phyloP scores from a whole-genome alignment of 106 monocot species.

The Allium cepa region DNA sequence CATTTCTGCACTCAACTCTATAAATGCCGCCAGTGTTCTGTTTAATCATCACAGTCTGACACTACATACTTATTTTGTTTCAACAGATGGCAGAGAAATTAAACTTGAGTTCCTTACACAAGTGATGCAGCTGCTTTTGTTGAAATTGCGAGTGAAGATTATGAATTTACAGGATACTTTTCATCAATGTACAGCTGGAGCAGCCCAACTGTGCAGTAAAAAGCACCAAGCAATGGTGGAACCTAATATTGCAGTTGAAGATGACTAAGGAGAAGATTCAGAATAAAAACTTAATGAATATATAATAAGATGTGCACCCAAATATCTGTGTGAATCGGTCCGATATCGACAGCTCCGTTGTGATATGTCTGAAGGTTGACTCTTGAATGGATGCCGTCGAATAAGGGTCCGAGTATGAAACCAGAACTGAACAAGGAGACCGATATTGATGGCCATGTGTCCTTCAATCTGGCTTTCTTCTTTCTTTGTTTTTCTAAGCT shows the following conservation, averaged over 20 bases:
- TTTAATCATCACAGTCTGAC: neutral
- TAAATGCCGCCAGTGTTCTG: constrained; percentile 27
- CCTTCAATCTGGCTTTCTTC: constrained; percentile 11
- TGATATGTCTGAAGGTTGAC: constrained; percentile 45
- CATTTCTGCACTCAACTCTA: constrained; percentile 66
- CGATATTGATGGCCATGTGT: constrained; percentile 36
- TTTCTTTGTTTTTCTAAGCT: constrained; percentile 9
- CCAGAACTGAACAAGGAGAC: constrained; percentile 55
- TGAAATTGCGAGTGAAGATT: constrained; percentile 20
- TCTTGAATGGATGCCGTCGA: constrained; percentile 70
- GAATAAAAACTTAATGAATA: neutral
- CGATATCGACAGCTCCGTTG: constrained; percentile 52
- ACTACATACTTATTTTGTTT: neutral
- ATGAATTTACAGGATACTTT: constrained; percentile 18
- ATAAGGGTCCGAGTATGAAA: constrained; percentile 53
- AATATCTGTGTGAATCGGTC: constrained; percentile 67
- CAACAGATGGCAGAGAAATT: neutral
- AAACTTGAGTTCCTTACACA: constrained; percentile 26
- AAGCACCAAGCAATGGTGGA: constrained; percentile 62
- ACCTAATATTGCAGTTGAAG: constrained; percentile 19
- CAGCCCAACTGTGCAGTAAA: constrained; percentile 59
- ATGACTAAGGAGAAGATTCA: neutral
- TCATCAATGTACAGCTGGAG: constrained; percentile 61
- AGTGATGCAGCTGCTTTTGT: constrained; percentile 38
- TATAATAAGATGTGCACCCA: constrained; percentile 20